Base-by-base conservation (phyloP, 2,329 filamentous ascomycete species). In the Ophiocordyceps robertsii region DNA sequence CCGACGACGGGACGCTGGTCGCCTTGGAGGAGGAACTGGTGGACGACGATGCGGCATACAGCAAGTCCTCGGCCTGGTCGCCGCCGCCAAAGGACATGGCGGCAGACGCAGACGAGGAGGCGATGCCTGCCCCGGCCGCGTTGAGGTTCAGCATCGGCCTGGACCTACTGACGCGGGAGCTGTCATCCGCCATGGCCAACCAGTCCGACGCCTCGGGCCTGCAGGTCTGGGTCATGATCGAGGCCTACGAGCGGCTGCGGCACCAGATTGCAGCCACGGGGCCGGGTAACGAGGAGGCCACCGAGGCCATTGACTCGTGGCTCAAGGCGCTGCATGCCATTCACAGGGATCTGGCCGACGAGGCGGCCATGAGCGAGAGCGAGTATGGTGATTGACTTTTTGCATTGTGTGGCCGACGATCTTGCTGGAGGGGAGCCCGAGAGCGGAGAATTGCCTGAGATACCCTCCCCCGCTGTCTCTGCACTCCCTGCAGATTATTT, bases 221-320 rank as follows among this genome's bases (percentile, higher is more conserved):
- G 35, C 72, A 76, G 51, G 54, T 75, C 16, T 69, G 68, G 66
- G 62, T 71, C 37, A 75, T 76, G 72, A 76, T 76, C 40, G 72
- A 75, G 49, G 72, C 72, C 3, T 76, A 76, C 49, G 72, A 76
- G 59, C 62, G 63, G 45, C 55, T 77, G 44, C 61, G 69, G 14
- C 67, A 73, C 37, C 64, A 65, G 49, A 52, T 75, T 0, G 50
- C 57, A 1, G 58, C 54, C 2, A 58, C 58, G 51, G 57, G 61
- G 43, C 46, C 56, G 29, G 48, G 48, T 1, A 53, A 63, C 2
- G 46, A 65, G 13, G 59, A 66, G 46, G 46, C 49, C 29, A 41
- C 45, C 30, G 52, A 51, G 14, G 54, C 56, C 19, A 49, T 77
- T 37, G 66, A 70, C 42, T 62, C 61, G 43, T 77, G 73, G 73